These are phyloP conservation scores for Thinopyrum obtusiflorum DNA, from an alignment of 202 grass and related monocot genomes.

Conservation along the genomic window DNA sequence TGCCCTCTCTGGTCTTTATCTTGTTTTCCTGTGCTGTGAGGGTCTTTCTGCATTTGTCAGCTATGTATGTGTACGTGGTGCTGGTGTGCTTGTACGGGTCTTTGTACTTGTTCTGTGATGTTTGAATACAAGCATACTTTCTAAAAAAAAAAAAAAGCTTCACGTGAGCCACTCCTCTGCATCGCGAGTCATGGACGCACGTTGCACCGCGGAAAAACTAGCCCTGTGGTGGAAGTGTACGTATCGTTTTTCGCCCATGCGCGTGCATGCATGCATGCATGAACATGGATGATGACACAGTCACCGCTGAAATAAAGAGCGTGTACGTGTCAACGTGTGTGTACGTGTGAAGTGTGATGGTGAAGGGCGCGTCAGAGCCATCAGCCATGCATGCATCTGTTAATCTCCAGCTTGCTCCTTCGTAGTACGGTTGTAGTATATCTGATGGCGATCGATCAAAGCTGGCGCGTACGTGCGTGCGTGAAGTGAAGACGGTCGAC, in stretches of 20 bases:
- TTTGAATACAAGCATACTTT: no score
- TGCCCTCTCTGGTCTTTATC: no score
- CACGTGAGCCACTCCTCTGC: conserved; percentile 16
- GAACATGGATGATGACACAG: background rate
- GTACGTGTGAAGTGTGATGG: background rate
- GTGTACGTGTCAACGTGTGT: background rate
- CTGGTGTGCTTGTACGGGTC: no score
- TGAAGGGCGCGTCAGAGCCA: background rate
- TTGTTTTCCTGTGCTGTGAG: no score
- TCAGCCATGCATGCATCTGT: background rate
- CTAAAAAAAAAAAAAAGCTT: background rate
- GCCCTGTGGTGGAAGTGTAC: background rate
- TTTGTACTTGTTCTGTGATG: no score
- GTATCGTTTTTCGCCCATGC: background rate
- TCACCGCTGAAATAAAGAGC: background rate
- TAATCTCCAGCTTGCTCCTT: background rate
- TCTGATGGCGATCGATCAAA: no score
- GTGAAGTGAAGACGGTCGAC: background rate
- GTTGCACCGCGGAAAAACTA: background rate
- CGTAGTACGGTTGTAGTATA: background rate
- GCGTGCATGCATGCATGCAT: background rate
- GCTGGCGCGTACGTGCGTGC: background rate
- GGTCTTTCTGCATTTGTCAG: no score
- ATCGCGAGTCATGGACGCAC: background rate
- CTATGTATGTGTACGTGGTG: no score